Base-by-base conservation (phyloP, 2,329 filamentous ascomycete genomes). In the Cytospora mali region DNA sequence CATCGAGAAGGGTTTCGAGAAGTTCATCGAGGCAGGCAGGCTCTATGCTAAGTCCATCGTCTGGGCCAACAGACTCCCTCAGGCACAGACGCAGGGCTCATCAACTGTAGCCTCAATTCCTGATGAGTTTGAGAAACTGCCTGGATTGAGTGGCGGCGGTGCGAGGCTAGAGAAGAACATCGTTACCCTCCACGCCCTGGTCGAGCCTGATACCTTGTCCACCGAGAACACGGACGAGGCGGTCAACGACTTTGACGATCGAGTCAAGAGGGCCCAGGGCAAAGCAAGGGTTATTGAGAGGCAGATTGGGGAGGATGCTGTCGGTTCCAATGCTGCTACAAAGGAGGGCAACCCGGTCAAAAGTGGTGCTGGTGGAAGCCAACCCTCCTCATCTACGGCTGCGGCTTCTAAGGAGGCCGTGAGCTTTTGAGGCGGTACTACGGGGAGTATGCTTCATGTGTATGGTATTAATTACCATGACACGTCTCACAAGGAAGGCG, bases 1-100 rank as follows among this genome's bases (percentile, higher is more conserved):
- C 0, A 85, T 98, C 49, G 90, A 96, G 73, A 95, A 93, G 67
- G 94, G 93, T 0, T 98, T 95, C 70, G 92, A 97, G 70, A 98
- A 97, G 77, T 97, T 96, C 71, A 73, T 90, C 49, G 88, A 92
- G 66, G 85, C 92, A 74, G 94, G 94, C 2, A 83, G 84, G 63
- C 76, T 98, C 33, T 89, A 94, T 69, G 91, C 92, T 51, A 88
- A 87, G 70, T 87, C 92, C 16, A 77, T 90, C 27, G 81, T 98
- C n/a, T 98, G 94, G 93, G 87, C 88, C 14, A 90, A 91, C 64
- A 83, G 93, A 59, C 75, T 93, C 13, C 79, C 80, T 4, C 68
- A 49, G 31, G 46, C 57, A 10, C 55, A 60, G 14, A 23, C 27
- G 11, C 50, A 66, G 61, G 62, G 7, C 1, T 18, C 62, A 27